phyloP scores from a whole-genome alignment of 306 rosid species.

The Senna tora region DNA sequence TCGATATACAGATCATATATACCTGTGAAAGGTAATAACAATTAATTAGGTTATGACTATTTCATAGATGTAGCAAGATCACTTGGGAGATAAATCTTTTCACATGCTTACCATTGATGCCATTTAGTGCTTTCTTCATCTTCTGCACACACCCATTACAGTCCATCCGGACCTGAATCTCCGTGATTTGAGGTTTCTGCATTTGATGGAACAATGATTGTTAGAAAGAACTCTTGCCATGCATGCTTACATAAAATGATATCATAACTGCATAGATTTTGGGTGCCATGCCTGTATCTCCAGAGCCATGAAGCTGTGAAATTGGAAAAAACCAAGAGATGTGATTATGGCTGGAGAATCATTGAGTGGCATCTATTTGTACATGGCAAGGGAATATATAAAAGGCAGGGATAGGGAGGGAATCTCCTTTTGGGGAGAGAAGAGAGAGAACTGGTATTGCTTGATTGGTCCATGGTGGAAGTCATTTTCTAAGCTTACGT shows the following conservation, averaged over 20 bases:
- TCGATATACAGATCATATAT: conserved; percentile 75
- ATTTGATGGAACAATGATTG: conserved; percentile 37
- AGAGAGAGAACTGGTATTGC: conserved; percentile 17
- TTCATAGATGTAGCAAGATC: not conserved
- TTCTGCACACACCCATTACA: conserved; percentile 94
- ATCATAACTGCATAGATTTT: conserved; percentile 4
- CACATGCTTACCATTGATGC: conserved; percentile 63
- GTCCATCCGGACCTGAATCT: conserved; percentile 86
- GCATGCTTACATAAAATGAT: not conserved
- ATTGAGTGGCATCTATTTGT: conserved; percentile 52
- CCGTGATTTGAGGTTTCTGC: conserved; percentile 74
- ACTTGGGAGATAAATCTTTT: conserved; percentile 19
- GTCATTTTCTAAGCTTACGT: conserved; percentile 34
- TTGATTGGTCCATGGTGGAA: conserved; percentile 39
- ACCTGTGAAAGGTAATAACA: conserved; percentile 52
- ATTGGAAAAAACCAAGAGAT: conserved; percentile 37
- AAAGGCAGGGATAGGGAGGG: conserved; percentile 65
- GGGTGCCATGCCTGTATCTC: conserved; percentile 64
- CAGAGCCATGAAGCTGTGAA: conserved; percentile 54
- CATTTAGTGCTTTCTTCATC: conserved; percentile 78
- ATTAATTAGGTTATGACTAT: not conserved
- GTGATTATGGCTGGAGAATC: conserved; percentile 54
- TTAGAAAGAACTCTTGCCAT: conserved; percentile 11
- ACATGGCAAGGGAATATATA: conserved; percentile 61
- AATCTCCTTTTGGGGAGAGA: conserved; percentile 43